These are phyloP conservation scores for Silene uniflora DNA, from an alignment of 148 eudicot genomes.

Conservation along the genomic window DNA sequence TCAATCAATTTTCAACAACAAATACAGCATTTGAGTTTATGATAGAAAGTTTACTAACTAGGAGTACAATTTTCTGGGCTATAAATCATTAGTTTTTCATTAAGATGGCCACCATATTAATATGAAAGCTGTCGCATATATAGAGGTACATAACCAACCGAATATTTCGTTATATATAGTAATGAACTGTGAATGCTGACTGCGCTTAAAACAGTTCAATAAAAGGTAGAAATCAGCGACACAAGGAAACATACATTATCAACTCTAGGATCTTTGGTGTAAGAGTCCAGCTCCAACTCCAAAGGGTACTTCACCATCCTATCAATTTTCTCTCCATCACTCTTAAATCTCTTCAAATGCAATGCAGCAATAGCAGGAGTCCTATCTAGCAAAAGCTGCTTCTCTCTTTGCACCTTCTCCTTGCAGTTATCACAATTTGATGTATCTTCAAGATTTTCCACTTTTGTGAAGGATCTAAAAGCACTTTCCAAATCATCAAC, in stretches of 20 bases:
- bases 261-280: slow-evolving; percentile 29
- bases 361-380: slow-evolving; percentile 66
- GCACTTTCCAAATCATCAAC: slow-evolving; percentile 51
- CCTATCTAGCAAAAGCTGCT: slow-evolving; percentile 74
- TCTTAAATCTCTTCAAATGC: slow-evolving; percentile 91
- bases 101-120: background rate
- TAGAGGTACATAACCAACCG: slow-evolving; percentile 1
- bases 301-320: slow-evolving; percentile 63
- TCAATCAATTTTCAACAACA: too few species aligned
- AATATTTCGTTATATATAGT: background rate
- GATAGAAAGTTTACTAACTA: too few species aligned
- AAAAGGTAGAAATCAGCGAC: background rate
- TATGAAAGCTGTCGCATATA: background rate
- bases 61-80: too few species aligned
- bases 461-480: slow-evolving; percentile 76
- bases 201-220: background rate
- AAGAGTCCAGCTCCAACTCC: slow-evolving; percentile 69
- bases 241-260: slow-evolving; percentile 39
- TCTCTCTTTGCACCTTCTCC: slow-evolving; percentile 72
- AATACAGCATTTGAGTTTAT: too few species aligned
- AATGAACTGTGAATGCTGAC: background rate
- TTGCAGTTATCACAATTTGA: slow-evolving; percentile 77
- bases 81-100: background rate
- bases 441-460: slow-evolving; percentile 73
- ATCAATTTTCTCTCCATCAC: slow-evolving; percentile 83